Evolutionary conservation across 306 rosid species (phyloP).

Genomic region (Rosa multiflora): DNA sequence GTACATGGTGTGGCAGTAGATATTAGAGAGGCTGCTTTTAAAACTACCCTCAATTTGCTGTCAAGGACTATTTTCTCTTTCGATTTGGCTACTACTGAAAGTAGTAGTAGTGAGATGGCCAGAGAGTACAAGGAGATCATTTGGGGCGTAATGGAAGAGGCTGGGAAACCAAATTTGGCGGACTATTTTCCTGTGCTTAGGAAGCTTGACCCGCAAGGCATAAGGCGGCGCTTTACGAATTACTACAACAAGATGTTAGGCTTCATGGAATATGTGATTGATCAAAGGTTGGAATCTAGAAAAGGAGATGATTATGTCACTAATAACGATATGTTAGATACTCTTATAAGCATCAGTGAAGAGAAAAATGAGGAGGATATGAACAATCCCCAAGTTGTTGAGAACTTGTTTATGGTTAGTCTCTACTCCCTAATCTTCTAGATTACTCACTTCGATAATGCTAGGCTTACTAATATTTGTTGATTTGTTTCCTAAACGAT

Average conservation of each 20-base stretch:
- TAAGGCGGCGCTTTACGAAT: not conserved
- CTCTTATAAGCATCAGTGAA: slow-evolving; percentile 4
- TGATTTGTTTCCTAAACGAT: no score
- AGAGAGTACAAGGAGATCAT: not conserved
- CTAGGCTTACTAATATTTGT: no score
- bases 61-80: slow-evolving; percentile 41
- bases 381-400: not conserved
- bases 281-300: not conserved
- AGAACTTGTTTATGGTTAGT: not conserved
- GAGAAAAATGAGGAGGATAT: not conserved
- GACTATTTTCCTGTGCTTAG: slow-evolving; percentile 18
- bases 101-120: slow-evolving; percentile 7
- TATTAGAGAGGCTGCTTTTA: slow-evolving; percentile 40
- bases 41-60: slow-evolving; percentile 35
- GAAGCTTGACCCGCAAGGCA: slow-evolving; percentile 13
- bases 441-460: no score
- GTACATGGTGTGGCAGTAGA: slow-evolving; percentile 28
- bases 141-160: not conserved
- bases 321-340: not conserved
- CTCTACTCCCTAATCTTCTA: not conserved
- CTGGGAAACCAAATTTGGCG: slow-evolving; percentile 10
- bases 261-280: not conserved
- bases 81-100: slow-evolving; percentile 25
- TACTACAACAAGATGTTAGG: not conserved
- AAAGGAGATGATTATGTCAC: not conserved